Evolutionary conservation across 371 early-diverging fungal genomes (phyloP).

Genomic region (Enterocytospora artemiae): DNA sequence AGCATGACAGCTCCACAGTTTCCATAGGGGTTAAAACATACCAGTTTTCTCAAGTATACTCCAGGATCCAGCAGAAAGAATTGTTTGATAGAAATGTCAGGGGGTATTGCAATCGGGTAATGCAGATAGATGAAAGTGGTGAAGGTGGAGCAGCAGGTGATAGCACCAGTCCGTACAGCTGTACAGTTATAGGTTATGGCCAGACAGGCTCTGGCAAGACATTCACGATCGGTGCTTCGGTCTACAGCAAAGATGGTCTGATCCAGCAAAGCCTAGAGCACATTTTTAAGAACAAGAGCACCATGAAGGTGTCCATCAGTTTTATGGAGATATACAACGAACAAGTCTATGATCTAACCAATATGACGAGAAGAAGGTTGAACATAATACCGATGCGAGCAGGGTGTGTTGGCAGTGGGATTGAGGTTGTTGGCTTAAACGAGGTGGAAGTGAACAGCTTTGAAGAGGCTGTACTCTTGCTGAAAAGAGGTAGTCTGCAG

Average conservation of each 20-base stretch:
- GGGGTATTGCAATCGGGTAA: not conserved
- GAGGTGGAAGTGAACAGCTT: conserved; percentile 67
- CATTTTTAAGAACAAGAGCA: conserved; percentile 58
- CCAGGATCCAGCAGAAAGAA: conserved; percentile 29
- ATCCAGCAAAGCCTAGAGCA: conserved; percentile 41
- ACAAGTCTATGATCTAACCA: conserved; percentile 69
- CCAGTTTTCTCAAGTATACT: conserved; percentile 24
- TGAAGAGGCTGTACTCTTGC: conserved; percentile 75
- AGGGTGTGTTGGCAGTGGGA: conserved; percentile 67
- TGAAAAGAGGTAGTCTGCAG: conserved; percentile 67
- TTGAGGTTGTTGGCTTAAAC: conserved; percentile 73
- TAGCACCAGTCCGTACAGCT: conserved; percentile 22
- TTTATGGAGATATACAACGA: conserved; percentile 80
- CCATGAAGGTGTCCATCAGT: conserved; percentile 65
- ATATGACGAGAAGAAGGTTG: conserved; percentile 63
- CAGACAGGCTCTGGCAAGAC: conserved; percentile 94
- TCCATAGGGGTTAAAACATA: conserved; percentile 37
- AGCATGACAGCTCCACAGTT: too few species aligned
- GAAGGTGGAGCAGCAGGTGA: not conserved
- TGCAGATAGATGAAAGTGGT: too few species aligned
- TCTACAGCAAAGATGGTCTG: conserved; percentile 57
- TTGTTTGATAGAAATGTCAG: conserved; percentile 19
- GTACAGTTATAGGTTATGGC: conserved; percentile 54
- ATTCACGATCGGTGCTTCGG: conserved; percentile 83
- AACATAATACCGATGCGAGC: conserved; percentile 74